Evolutionary conservation across 2,329 filamentous ascomycete species (phyloP).

Genomic region (Botrytis sinoallii): DNA sequence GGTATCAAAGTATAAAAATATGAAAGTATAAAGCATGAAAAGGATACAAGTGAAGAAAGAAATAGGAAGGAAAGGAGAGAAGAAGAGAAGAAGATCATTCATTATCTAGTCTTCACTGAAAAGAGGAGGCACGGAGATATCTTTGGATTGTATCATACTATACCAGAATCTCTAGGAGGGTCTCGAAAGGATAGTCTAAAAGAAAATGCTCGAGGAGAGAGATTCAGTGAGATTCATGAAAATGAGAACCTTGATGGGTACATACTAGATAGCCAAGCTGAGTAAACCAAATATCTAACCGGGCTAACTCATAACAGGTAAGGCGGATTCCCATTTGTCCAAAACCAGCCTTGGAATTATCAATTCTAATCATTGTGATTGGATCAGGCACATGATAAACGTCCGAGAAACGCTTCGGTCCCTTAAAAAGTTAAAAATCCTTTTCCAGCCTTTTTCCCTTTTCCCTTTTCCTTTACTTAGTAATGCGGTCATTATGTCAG

Average conservation of each 20-base stretch:
- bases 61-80: background rate
- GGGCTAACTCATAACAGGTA: background rate
- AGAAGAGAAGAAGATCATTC: background rate
- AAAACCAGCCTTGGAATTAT: background rate
- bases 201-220: background rate
- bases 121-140: background rate
- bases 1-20: background rate
- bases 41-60: background rate
- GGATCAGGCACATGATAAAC: background rate
- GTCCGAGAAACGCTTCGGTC: background rate
- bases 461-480: background rate
- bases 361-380: background rate
- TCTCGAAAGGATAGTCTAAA: background rate
- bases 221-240: background rate
- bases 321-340: background rate
- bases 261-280: background rate
- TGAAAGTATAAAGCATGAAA: background rate
- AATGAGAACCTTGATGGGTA: slow-evolving; percentile 16
- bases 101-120: background rate
- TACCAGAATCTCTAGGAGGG: background rate
- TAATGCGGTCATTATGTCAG: background rate
- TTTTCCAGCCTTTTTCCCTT: background rate
- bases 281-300: background rate
- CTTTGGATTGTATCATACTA: background rate
- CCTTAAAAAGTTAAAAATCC: background rate